Conservation (phyloP, 139 green algal species). For the Chlorella sp. region DNA sequence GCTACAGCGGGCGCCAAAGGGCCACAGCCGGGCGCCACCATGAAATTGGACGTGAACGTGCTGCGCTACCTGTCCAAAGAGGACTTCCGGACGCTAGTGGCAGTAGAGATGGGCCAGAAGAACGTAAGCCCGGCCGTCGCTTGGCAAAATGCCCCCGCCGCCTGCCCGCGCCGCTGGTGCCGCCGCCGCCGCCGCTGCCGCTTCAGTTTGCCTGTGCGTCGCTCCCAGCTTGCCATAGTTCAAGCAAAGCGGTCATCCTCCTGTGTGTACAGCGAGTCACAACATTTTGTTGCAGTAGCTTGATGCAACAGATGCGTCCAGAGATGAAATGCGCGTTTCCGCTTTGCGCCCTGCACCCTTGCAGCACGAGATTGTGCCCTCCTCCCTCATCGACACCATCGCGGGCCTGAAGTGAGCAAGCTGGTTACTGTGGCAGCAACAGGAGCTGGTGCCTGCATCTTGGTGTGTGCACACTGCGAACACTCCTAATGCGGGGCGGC, state of each 20-base stretch:
- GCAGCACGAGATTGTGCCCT: conserved; percentile 96
- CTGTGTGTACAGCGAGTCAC: too few relatives aligned
- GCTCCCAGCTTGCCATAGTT: background rate
- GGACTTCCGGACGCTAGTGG: conserved; percentile 94
- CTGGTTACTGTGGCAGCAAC: background rate
- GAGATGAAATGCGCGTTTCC: too few relatives aligned
- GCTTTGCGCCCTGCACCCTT: background rate
- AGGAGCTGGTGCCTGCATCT: background rate
- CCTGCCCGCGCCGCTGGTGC: background rate
- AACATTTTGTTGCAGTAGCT: background rate
- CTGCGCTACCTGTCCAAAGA: conserved; percentile 95
- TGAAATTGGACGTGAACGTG: conserved; percentile 98
- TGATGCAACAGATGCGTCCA: background rate
- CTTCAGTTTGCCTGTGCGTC: background rate
- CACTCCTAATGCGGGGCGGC: background rate
- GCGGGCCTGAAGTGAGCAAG: conserved; percentile 87
- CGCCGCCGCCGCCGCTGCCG: too few relatives aligned
- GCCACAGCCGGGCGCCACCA: too few relatives aligned
- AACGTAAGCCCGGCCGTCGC: conserved; percentile 74
- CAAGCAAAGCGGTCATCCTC: too few relatives aligned
- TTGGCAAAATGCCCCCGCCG: background rate
- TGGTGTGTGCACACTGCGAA: background rate
- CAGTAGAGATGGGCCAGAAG: conserved; percentile 98
- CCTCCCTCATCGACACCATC: conserved; percentile 91
- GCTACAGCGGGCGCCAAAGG: too few relatives aligned